Evolutionary conservation across 2,329 filamentous ascomycete species (phyloP).

Genomic region (Botryosphaeria agaves): DNA sequence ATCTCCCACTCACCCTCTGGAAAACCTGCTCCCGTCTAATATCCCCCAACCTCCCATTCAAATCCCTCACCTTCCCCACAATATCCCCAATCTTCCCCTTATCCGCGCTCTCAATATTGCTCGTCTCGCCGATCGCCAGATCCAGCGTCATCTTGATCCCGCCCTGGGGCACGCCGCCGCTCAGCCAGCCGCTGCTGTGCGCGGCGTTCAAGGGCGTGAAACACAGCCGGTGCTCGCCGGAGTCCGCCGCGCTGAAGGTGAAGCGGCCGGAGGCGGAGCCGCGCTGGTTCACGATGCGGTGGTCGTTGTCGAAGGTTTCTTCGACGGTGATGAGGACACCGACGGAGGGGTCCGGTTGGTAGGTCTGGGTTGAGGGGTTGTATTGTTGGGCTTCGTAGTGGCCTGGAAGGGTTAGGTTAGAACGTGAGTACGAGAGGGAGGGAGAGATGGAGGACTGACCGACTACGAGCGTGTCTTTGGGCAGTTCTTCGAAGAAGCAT

Average conservation of each 20-base stretch:
- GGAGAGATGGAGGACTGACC: slow-evolving; percentile 34
- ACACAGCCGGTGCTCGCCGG: slow-evolving; percentile 92
- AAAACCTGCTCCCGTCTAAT: slow-evolving; percentile 91
- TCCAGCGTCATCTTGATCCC: slow-evolving; percentile 76
- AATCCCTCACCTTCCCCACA: slow-evolving; percentile 69
- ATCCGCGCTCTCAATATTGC: slow-evolving; percentile 81
- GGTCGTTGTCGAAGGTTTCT: slow-evolving; percentile 95
- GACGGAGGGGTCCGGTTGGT: slow-evolving; percentile 56
- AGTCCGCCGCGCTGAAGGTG: slow-evolving; percentile 86
- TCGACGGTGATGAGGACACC: slow-evolving; percentile 86
- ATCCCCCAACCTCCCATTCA: slow-evolving; percentile 75
- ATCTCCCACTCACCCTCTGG: slow-evolving; percentile 48
- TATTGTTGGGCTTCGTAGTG: slow-evolving; percentile 79
- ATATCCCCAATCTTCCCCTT: slow-evolving; percentile 88
- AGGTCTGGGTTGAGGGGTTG: slow-evolving; percentile 50
- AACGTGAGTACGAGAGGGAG: neutral
- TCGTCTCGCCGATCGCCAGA: slow-evolving; percentile 86
- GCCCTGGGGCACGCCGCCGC: slow-evolving; percentile 44
- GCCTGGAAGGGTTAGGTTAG: slow-evolving; percentile 26
- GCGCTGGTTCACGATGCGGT: slow-evolving; percentile 82
- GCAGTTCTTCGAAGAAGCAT: slow-evolving; percentile 96
- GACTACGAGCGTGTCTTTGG: slow-evolving; percentile 92
- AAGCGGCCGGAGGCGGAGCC: slow-evolving; percentile 65
- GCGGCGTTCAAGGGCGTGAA: slow-evolving; percentile 69
- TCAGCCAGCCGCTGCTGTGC: slow-evolving; percentile 55